Conservation (phyloP, 2,329 filamentous ascomycete genomes). For the Fusarium brevicatenulatum region DNA sequence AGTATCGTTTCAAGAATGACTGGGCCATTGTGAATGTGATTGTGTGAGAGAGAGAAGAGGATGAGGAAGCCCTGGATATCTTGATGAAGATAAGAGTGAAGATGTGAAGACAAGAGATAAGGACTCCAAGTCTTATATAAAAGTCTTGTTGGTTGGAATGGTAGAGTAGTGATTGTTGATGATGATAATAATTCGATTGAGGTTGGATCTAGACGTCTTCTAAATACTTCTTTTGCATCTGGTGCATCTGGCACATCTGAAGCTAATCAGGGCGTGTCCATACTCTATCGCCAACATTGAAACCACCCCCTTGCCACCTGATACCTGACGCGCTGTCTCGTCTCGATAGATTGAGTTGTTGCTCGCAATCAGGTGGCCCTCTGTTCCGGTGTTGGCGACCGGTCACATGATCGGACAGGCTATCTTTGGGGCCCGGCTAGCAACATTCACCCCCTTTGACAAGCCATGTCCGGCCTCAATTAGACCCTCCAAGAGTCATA, state of each 20-base stretch:
- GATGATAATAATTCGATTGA: slow-evolving; percentile 24
- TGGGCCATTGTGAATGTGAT: slow-evolving; percentile 38
- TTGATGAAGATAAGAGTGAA: slow-evolving; percentile 9
- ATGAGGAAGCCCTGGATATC: not conserved
- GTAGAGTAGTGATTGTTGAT: slow-evolving; percentile 27
- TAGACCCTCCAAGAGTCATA: slow-evolving; percentile 27
- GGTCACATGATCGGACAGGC: slow-evolving; percentile 33
- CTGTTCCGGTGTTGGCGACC: slow-evolving; percentile 15
- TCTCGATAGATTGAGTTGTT: slow-evolving; percentile 33
- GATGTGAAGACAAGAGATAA: not conserved
- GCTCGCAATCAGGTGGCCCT: slow-evolving; percentile 34
- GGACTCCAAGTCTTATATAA: slow-evolving; percentile 24
- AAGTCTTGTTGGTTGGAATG: slow-evolving; percentile 11
- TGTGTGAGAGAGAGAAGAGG: slow-evolving; percentile 2
- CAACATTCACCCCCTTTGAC: slow-evolving; percentile 24
- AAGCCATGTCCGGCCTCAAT: slow-evolving; percentile 34
- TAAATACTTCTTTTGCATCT: slow-evolving; percentile 31
- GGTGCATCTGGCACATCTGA: slow-evolving; percentile 15
- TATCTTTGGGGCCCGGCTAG: slow-evolving; percentile 33
- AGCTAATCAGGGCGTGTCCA: slow-evolving; percentile 30
- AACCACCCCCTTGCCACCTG: slow-evolving; percentile 35
- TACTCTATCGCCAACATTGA: slow-evolving; percentile 10
- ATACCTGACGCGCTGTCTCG: slow-evolving; percentile 22
- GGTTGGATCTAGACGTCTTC: slow-evolving; percentile 35
- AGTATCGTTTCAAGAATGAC: slow-evolving; percentile 50